Percentiles rank a stretch among this genome's conserved stretches.
Conservation (phyloP, 2,329 filamentous ascomycete species). For the Blastomyces gilchristii region DNA sequence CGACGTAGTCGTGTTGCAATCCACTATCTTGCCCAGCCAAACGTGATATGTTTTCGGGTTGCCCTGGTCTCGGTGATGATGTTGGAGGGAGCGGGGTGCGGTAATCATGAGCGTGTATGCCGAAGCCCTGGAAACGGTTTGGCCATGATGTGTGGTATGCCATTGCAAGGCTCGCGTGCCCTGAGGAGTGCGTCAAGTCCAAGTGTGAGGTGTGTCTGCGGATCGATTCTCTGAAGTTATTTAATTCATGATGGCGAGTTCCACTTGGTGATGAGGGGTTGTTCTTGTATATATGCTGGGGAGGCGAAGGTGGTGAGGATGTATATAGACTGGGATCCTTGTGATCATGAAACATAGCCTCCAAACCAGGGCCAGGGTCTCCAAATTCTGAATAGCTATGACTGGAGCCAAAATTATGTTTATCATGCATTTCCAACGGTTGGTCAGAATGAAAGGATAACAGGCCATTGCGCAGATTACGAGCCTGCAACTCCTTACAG, state of each 20-base stretch:
- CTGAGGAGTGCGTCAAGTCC: slow-evolving; percentile 47
- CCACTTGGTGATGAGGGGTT: slow-evolving; percentile 27
- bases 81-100: slow-evolving; percentile 37
- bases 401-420: slow-evolving; percentile 13
- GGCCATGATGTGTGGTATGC: slow-evolving; percentile 41
- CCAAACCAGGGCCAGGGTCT: slow-evolving; percentile 12
- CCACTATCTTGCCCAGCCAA: slow-evolving; percentile 22
- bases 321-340: slow-evolving; percentile 13
- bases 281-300: slow-evolving; percentile 29
- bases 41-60: slow-evolving; percentile 28
- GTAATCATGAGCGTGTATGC: slow-evolving; percentile 38
- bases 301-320: slow-evolving; percentile 30
- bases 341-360: slow-evolving; percentile 18
- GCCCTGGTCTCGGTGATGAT: slow-evolving; percentile 34
- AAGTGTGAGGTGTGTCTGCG: slow-evolving; percentile 38
- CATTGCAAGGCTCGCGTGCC: slow-evolving; percentile 36
- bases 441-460: slow-evolving; percentile 21
- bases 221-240: slow-evolving; percentile 29
- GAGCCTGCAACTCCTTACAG: slow-evolving; percentile 12
- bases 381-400: slow-evolving; percentile 10
- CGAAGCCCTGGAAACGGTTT: slow-evolving; percentile 45
- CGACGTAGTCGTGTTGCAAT: slow-evolving; percentile 30
- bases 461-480: slow-evolving; percentile 22
- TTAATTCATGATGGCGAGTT: slow-evolving; percentile 32
- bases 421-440: slow-evolving; percentile 8